These are phyloP conservation scores for Mortierella claussenii DNA, from an alignment of 192 early-diverging fungal species.

Conservation along the genomic window DNA sequence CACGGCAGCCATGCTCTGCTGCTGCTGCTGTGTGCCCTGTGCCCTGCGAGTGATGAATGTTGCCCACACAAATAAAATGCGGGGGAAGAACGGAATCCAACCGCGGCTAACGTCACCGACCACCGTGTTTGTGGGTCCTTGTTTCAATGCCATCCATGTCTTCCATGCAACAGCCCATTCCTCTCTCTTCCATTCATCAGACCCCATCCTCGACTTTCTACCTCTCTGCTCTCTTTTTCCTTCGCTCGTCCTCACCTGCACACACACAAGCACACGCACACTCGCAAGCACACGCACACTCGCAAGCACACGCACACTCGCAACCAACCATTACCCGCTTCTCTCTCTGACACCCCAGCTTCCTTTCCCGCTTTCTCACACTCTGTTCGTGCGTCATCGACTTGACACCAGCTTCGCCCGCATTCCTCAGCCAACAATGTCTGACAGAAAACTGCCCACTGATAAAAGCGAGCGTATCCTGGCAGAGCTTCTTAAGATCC, in stretches of 20 bases:
- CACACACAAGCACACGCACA: background rate
- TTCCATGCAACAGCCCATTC: too few species aligned
- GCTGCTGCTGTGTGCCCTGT: too few species aligned
- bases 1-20: too few species aligned
- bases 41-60: too few species aligned
- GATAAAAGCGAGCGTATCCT: constrained; percentile 80
- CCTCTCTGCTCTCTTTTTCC: background rate
- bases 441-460: constrained; percentile 64
- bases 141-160: too few species aligned
- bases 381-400: background rate
- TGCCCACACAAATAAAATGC: too few species aligned
- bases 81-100: too few species aligned
- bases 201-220: background rate
- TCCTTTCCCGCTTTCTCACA: background rate
- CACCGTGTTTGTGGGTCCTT: too few species aligned
- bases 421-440: constrained; percentile 19
- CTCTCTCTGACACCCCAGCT: background rate
- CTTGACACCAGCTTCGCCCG: too few species aligned
- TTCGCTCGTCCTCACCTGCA: background rate
- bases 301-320: background rate
- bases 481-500: constrained; percentile 71
- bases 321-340: background rate
- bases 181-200: too few species aligned
- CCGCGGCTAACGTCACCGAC: too few species aligned
- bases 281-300: background rate